Conservation (phyloP, 345 rosid genomes). For the Linum trigynum region DNA sequence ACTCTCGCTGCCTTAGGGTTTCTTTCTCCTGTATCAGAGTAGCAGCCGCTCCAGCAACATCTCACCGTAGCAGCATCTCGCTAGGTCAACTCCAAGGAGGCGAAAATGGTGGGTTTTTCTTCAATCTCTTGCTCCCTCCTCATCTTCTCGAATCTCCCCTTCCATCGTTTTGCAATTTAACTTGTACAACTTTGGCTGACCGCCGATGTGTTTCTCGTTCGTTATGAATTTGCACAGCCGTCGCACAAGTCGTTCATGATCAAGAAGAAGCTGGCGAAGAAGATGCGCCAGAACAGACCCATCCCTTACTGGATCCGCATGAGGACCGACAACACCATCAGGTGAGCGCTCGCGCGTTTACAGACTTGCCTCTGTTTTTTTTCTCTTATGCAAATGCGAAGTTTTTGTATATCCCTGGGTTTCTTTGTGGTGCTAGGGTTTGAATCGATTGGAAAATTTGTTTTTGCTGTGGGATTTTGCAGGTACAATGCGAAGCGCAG, state of each 20-base stretch:
- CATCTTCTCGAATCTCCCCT: not conserved
- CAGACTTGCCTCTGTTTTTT: too few relatives aligned
- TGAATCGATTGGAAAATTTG: not conserved
- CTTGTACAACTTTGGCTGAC: too few relatives aligned
- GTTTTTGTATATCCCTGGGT: too few relatives aligned
- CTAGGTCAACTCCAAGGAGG: conserved; percentile 1
- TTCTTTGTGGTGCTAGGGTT: not conserved
- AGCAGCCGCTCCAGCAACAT: too few relatives aligned
- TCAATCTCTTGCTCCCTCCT: too few relatives aligned
- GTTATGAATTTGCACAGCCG: conserved; percentile 37
- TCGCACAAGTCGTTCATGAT: conserved; percentile 84
- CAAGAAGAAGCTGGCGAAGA: conserved; percentile 71
- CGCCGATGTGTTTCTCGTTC: too few relatives aligned
- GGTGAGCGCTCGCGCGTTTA: conserved; percentile 22
- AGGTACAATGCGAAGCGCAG: conserved; percentile 27
- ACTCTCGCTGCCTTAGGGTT: too few relatives aligned
- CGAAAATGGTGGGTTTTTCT: conserved; percentile 16
- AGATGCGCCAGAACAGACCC: conserved; percentile 76
- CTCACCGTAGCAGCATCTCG: too few relatives aligned
- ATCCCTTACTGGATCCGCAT: conserved; percentile 67
- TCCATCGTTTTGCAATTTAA: too few relatives aligned
- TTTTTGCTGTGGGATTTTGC: not conserved
- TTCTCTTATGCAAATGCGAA: too few relatives aligned
- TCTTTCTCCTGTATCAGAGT: too few relatives aligned
- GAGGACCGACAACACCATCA: conserved; percentile 61